Percentiles rank a stretch among this genome's conserved stretches.
These are phyloP conservation scores for Tuber aestivum DNA, from an alignment of 495 filamentous ascomycete species.

Conservation along the genomic window DNA sequence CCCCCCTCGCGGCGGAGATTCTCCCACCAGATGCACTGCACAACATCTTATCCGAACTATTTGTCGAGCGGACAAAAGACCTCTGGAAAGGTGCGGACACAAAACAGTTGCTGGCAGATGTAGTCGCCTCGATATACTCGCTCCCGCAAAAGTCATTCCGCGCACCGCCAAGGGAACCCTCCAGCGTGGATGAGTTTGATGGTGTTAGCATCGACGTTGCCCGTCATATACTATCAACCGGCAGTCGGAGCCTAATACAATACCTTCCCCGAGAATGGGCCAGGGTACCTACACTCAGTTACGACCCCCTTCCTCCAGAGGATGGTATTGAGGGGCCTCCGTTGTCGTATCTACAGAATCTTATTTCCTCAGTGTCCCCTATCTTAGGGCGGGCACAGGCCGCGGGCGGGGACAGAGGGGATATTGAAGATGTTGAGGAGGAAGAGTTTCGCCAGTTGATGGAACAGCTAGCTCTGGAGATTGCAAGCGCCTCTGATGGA, in stretches of 20 bases:
- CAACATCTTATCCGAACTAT: slow-evolving; percentile 63
- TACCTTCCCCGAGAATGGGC: background rate
- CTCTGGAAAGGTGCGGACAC: slow-evolving; percentile 82
- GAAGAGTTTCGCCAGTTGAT: background rate
- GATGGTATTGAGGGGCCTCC: background rate
- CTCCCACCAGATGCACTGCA: slow-evolving; percentile 57
- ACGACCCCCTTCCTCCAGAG: background rate
- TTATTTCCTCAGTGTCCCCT: background rate
- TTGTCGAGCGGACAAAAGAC: slow-evolving; percentile 72
- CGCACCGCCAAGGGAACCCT: slow-evolving; percentile 38
- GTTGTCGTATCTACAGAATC: background rate
- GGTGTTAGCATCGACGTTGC: slow-evolving; percentile 62
- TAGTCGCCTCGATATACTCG: slow-evolving; percentile 54
- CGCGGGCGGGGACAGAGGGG: background rate
- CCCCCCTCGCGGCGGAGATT: slow-evolving; percentile 74
- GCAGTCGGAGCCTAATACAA: slow-evolving; percentile 42
- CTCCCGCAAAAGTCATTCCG: slow-evolving; percentile 23
- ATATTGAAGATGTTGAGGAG: background rate
- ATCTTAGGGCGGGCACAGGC: background rate
- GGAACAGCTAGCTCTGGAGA: background rate
- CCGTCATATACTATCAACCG: slow-evolving; percentile 71
- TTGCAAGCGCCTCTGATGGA: background rate
- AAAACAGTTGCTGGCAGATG: slow-evolving; percentile 63
- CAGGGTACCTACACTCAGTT: background rate
- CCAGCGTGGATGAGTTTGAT: slow-evolving; percentile 45